These are phyloP conservation scores for Lablab purpureus DNA, from an alignment of 306 rosid genomes.

Conservation along the genomic window DNA sequence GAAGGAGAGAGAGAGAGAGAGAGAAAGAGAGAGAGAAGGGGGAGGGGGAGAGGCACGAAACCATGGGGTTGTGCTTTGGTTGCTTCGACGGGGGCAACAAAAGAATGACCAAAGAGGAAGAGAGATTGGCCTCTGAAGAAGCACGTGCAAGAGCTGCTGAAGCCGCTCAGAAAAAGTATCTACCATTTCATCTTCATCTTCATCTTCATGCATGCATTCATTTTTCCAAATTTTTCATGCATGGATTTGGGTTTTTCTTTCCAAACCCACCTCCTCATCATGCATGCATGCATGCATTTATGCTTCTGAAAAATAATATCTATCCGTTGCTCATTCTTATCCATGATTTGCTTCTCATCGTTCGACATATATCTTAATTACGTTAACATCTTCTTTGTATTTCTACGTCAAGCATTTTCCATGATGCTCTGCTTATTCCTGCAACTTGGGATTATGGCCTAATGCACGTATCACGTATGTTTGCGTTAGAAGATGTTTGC, in stretches of 20 bases:
- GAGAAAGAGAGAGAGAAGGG: neutral
- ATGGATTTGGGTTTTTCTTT: slow-evolving; percentile 4
- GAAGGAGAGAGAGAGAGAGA: neutral
- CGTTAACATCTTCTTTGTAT: neutral
- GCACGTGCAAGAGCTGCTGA: slow-evolving; percentile 87
- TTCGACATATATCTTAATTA: neutral
- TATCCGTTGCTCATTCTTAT: neutral
- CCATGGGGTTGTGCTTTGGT: slow-evolving; percentile 80
- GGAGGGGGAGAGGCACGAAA: slow-evolving; percentile 3
- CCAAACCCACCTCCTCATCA: slow-evolving; percentile 5
- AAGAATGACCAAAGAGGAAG: slow-evolving; percentile 76
- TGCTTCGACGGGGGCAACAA: slow-evolving; percentile 80
- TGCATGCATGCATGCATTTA: neutral
- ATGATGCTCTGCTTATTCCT: neutral
- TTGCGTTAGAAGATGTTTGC: neutral
- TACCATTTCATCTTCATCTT: neutral
- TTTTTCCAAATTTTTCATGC: slow-evolving; percentile 8
- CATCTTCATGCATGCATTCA: neutral
- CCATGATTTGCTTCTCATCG: slow-evolving; percentile 35
- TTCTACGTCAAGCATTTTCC: neutral
- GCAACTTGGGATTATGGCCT: neutral
- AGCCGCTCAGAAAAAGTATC: slow-evolving; percentile 87
- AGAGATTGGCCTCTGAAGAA: slow-evolving; percentile 82
- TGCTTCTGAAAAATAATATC: neutral
- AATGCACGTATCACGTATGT: neutral